Conservation (phyloP, 1,284 basidiomycete genomes). For the Cutaneotrichosporon daszewskae region DNA sequence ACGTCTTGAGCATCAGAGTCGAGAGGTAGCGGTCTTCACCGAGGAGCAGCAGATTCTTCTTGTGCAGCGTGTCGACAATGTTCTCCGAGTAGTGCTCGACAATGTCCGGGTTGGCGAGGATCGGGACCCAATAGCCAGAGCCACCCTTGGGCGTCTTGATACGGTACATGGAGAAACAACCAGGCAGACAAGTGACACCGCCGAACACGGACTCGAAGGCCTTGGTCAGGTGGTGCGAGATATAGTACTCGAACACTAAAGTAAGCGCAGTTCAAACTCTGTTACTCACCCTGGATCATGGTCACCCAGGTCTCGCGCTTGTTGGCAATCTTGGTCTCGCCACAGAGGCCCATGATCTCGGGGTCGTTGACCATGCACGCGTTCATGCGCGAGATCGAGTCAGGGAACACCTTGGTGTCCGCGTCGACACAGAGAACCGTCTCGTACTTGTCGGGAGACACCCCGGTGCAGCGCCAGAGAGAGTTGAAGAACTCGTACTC, state of each 20-base stretch:
- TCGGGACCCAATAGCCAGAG: conserved; percentile 92
- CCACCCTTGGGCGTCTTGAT: conserved; percentile 95
- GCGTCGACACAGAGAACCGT: conserved; percentile 96
- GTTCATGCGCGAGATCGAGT: conserved; percentile 84
- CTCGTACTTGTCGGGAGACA: conserved; percentile 95
- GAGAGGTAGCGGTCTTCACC: conserved; percentile 99
- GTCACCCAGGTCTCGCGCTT: conserved; percentile 97
- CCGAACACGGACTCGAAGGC: conserved; percentile 99
- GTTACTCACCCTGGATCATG: conserved; percentile 73
- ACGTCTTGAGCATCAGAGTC: conserved; percentile 92
- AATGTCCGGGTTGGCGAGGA: conserved; percentile 94
- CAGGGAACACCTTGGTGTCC: conserved; percentile 95
- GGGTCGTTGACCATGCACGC: conserved; percentile 92
- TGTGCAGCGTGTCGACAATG: conserved; percentile 94
- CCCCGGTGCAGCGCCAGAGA: conserved; percentile 86
- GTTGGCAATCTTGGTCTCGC: conserved; percentile 98
- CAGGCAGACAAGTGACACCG: conserved; percentile 97
- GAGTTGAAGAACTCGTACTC: conserved; percentile 99
- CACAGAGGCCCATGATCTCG: conserved; percentile 98
- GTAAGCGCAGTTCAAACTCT: neutral
- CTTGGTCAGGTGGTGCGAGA: conserved; percentile 97
- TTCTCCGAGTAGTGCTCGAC: conserved; percentile 97
- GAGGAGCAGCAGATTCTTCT: conserved; percentile 95
- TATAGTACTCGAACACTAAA: conserved; percentile 96
- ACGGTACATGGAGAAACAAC: conserved; percentile 99